These are phyloP conservation scores for Microbotryum saponariae DNA, from an alignment of 1,284 basidiomycete genomes.

Conservation along the genomic window DNA sequence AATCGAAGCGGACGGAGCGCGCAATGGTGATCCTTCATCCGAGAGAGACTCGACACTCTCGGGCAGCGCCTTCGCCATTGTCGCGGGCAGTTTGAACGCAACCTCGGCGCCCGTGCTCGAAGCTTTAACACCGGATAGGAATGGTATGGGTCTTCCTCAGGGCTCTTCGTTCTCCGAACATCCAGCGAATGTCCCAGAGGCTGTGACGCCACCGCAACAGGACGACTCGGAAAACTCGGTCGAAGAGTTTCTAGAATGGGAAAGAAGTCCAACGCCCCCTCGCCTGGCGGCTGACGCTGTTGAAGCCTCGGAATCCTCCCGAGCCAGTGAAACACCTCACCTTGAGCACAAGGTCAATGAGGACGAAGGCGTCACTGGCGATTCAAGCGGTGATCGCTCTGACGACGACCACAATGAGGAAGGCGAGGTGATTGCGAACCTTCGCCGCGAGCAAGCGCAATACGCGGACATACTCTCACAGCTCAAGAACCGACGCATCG, in stretches of 20 bases:
- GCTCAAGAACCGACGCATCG: slow-evolving; percentile 73
- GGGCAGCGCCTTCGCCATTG: too few relatives aligned
- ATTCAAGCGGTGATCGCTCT: slow-evolving; percentile 4
- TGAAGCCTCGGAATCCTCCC: not conserved
- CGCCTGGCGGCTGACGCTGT: not conserved
- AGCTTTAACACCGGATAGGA: too few relatives aligned
- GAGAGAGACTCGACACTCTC: too few relatives aligned
- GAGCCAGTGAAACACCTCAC: slow-evolving; percentile 31
- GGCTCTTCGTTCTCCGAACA: too few relatives aligned
- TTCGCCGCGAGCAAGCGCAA: slow-evolving; percentile 40
- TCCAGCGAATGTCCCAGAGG: too few relatives aligned
- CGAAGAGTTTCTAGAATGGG: slow-evolving; percentile 17
- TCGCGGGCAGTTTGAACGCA: too few relatives aligned
- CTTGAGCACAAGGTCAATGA: slow-evolving; percentile 17
- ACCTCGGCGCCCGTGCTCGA: too few relatives aligned
- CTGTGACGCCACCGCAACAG: not conserved
- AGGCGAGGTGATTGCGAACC: slow-evolving; percentile 17
- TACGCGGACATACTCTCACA: slow-evolving; percentile 85
- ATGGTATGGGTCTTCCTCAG: too few relatives aligned
- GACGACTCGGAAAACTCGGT: not conserved
- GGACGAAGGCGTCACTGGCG: not conserved
- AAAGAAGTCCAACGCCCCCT: slow-evolving; percentile 18
- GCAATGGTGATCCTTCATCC: too few relatives aligned
- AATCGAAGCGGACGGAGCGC: too few relatives aligned
- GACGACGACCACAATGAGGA: slow-evolving; percentile 31